A percentile compares a stretch with the other conserved stretches of the same genome.
Conservation (phyloP, 305 asterid species). For the Striga hermonthica region DNA sequence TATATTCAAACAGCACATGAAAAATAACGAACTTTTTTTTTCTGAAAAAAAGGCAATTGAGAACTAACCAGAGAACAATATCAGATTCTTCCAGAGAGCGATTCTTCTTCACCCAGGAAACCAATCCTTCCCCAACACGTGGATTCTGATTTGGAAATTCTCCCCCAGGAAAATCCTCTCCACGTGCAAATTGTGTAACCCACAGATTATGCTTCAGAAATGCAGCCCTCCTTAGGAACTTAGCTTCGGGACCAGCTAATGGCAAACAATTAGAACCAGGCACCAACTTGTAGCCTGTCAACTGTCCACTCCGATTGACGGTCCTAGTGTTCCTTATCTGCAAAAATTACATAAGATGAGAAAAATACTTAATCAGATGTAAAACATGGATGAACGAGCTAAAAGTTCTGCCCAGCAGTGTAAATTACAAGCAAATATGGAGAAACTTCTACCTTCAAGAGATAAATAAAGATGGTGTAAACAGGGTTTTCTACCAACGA, state of each 20-base stretch:
- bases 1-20: background rate
- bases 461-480: constrained; percentile 16
- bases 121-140: constrained; percentile 92
- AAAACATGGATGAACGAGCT: constrained; percentile 2
- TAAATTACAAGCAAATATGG: background rate
- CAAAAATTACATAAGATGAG: constrained; percentile 26
- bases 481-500: constrained; percentile 11
- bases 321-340: constrained; percentile 90
- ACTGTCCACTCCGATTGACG: constrained; percentile 79
- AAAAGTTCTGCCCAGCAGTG: background rate
- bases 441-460: background rate
- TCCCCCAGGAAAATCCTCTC: constrained; percentile 95
- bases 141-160: constrained; percentile 98
- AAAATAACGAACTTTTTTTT: background rate
- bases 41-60: constrained; percentile 17
- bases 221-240: constrained; percentile 88
- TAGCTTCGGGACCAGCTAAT: constrained; percentile 84
- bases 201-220: constrained; percentile 90
- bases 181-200: constrained; percentile 85
- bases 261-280: constrained; percentile 94
- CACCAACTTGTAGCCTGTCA: constrained; percentile 89
- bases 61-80: constrained; percentile 81
- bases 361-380: constrained; percentile 2
- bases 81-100: constrained; percentile 86
- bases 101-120: constrained; percentile 82